These are phyloP conservation scores for Hibiscus tridactylites DNA, from an alignment of 345 rosid species.

Conservation along the genomic window DNA sequence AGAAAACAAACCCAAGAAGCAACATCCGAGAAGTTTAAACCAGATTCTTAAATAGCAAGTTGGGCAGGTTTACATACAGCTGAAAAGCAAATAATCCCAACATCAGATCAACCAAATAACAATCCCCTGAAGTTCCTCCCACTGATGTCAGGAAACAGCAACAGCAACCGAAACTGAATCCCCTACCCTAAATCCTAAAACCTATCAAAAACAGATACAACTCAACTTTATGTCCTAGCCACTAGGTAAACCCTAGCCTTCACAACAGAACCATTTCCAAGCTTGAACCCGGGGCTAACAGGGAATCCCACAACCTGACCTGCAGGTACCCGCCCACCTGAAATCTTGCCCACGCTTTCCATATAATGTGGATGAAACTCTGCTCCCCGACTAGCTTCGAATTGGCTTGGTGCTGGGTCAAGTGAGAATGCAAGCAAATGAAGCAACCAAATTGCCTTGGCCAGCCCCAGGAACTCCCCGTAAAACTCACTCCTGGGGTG, in stretches of 20 bases:
- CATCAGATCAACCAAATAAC: not conserved
- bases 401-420: conserved; percentile 73
- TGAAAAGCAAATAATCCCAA: not conserved
- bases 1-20: not conserved
- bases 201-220: not conserved
- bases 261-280: conserved; percentile 64
- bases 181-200: not conserved
- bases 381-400: conserved; percentile 78
- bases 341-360: conserved; percentile 73
- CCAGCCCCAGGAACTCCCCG: conserved; percentile 64
- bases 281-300: conserved; percentile 82
- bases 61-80: not conserved
- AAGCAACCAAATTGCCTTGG: conserved; percentile 86
- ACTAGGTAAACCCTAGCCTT: conserved; percentile 80
- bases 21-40: not conserved
- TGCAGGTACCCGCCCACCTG: conserved; percentile 50
- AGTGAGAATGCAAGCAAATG: conserved; percentile 91
- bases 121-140: not conserved
- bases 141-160: not conserved
- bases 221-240: conserved; percentile 16
- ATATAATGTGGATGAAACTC: conserved; percentile 72
- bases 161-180: not conserved
- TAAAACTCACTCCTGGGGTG: conserved; percentile 87
- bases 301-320: conserved; percentile 80
- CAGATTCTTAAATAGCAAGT: not conserved